These are phyloP conservation scores for Saprolegnia diclina DNA, from an alignment of 352 stramenopile species.

Conservation along the genomic window DNA sequence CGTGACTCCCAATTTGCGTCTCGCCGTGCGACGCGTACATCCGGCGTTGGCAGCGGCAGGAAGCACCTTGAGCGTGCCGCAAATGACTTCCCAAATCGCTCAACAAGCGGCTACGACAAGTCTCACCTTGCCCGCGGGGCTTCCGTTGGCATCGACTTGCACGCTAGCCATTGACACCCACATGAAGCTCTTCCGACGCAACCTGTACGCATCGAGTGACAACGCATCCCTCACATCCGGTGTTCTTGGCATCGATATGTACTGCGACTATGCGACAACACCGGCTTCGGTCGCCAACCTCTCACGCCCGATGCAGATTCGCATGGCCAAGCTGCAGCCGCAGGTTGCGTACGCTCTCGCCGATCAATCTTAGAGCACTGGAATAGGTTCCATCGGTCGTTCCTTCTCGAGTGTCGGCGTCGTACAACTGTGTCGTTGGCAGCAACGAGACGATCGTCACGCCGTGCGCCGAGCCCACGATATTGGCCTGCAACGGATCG, in stretches of 20 bases:
- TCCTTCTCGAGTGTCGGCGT: conserved; percentile 24
- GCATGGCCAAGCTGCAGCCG: conserved; percentile 43
- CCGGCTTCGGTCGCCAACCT: conserved; percentile 32
- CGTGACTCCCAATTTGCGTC: conserved; percentile 57
- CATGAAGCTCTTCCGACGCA: background rate
- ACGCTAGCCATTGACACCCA: background rate
- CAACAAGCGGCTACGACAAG: background rate
- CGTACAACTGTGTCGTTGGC: conserved; percentile 42
- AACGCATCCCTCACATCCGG: background rate
- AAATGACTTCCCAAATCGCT: too few relatives aligned
- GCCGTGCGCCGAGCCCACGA: conserved; percentile 42
- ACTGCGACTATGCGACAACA: background rate
- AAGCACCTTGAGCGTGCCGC: too few relatives aligned
- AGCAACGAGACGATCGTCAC: conserved; percentile 51
- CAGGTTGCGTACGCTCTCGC: background rate
- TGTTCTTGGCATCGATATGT: background rate
- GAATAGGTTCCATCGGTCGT: background rate
- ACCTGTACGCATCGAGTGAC: background rate
- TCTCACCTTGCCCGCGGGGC: background rate
- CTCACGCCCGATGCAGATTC: conserved; percentile 40
- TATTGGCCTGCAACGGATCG: conserved; percentile 49
- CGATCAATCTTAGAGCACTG: background rate
- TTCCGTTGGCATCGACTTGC: background rate
- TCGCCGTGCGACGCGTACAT: conserved; percentile 32
- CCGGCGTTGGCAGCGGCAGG: too few relatives aligned